Evolutionary conservation across 345 rosid genomes (phyloP), one percentile per base, ranked within the genome.

Genomic region (Euphorbia peplus): DNA sequence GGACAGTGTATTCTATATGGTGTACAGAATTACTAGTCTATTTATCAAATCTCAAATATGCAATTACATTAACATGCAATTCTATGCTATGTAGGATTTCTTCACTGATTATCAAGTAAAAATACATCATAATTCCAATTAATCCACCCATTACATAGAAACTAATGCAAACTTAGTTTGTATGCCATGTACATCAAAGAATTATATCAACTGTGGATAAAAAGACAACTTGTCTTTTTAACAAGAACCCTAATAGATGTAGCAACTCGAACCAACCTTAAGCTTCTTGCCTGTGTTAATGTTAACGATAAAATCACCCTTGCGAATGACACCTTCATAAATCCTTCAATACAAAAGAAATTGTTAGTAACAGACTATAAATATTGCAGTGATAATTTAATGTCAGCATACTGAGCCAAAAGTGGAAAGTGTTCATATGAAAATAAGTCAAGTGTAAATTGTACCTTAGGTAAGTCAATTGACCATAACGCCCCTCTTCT

Each of bases 401-500:
- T 51, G 57, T 18, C 44, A 50, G 19, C 35, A 21, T 39, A 63
- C 37, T 44, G 24, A 59, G 47, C 53, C 44, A 53, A 37, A 59
- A 28, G 12, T 19, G 18, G 32, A 24, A 21, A 10, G 2, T 14
- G 51, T 22, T 13, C 16, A 59, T 48, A 5, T 44, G 16, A 59
- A 44, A 46, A 52, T 10, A 28, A 75, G 53, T n/a, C 12, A 22
- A 48, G 30, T 42, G 0, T 35, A 32, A 39, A 42, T 63, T 58
- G 47, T 67, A 87, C 99, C 99, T 88, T 42, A 95, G 77, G 77
- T 85, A 95, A 73, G 99, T 95, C 70, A 91, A 78, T 79, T 95
- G 98, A 68, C 98, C 97, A 75, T 90, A 91, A 64, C 98, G 89
- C 62, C 99, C 99, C 81, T 95, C 98, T 80, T 95, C 99, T 72